A percentile compares a stretch with the other conserved stretches of the same genome.
Evolutionary conservation across 805 yeast species (phyloP).

Genomic region (Spathaspora sp.): DNA sequence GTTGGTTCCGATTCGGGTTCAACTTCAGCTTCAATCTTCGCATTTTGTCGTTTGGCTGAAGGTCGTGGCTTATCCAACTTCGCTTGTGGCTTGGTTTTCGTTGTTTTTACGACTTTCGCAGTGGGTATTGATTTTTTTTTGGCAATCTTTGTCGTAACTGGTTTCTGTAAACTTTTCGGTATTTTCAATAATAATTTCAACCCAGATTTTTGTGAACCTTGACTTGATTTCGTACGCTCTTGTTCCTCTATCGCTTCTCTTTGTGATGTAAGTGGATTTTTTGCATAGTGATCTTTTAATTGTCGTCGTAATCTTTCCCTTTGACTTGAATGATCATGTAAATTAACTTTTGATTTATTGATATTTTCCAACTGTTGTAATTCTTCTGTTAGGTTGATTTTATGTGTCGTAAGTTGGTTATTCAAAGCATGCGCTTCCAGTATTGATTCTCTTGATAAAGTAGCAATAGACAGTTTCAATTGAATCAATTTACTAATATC

Average conservation of each 20-base stretch:
- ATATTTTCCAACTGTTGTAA: slow-evolving; percentile 19
- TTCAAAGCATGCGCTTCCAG: slow-evolving; percentile 24
- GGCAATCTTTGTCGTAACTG: slow-evolving; percentile 4
- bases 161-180: slow-evolving; percentile 4
- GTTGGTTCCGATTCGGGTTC: slow-evolving; percentile 3
- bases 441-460: slow-evolving; percentile 17
- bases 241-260: slow-evolving; percentile 35
- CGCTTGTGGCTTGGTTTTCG: neutral
- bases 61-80: neutral
- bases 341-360: slow-evolving; percentile 3
- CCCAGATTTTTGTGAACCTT: slow-evolving; percentile 5
- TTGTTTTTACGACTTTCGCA: neutral
- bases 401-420: slow-evolving; percentile 29
- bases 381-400: slow-evolving; percentile 19
- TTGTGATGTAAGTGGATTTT: slow-evolving; percentile 34
- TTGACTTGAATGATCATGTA: slow-evolving; percentile 8
- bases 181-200: slow-evolving; percentile 14
- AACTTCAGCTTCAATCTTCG: neutral
- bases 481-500: neutral
- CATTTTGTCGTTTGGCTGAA: neutral
- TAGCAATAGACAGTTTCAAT: slow-evolving; percentile 4
- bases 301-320: slow-evolving; percentile 23
- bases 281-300: slow-evolving; percentile 29
- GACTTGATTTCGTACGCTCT: slow-evolving; percentile 5
- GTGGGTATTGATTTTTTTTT: neutral